Conservation (phyloP, 139 green algal genomes). For the Chlorella sorokiniana region DNA sequence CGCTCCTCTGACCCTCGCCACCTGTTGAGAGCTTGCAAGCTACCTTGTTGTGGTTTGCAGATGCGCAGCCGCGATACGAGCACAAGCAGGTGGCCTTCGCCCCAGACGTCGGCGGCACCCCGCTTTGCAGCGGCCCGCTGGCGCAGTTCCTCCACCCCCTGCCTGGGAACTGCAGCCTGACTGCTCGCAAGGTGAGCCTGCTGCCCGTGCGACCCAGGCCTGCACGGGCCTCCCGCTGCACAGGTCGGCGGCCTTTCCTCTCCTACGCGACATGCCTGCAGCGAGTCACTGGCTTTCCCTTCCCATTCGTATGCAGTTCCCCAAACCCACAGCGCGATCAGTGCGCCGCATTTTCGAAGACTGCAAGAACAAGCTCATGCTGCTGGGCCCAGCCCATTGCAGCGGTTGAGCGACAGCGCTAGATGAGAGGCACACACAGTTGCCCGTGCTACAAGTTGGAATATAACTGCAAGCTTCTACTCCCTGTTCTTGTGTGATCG, state of each 20-base stretch:
- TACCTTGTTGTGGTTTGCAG: not conserved
- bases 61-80: not conserved
- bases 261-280: not conserved
- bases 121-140: not conserved
- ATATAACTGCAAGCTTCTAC: too few relatives aligned
- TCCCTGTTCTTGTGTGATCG: too few relatives aligned
- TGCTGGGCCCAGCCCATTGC: not conserved
- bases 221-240: too few relatives aligned
- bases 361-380: not conserved
- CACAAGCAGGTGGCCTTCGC: not conserved
- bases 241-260: too few relatives aligned
- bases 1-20: not conserved
- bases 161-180: not conserved
- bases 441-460: too few relatives aligned
- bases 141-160: not conserved
- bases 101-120: not conserved
- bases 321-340: conserved; percentile 8
- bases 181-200: not conserved
- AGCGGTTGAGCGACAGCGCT: not conserved
- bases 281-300: not conserved
- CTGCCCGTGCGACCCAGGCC: not conserved
- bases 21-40: not conserved
- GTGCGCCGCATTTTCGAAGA: not conserved
- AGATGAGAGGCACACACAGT: not conserved
- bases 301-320: conserved; percentile 1